A percentile compares a stretch with the other conserved stretches of the same genome.
phyloP scores from a whole-genome alignment of 2,329 filamentous ascomycete genomes.

The Paracorniculantispora psalliotae region DNA sequence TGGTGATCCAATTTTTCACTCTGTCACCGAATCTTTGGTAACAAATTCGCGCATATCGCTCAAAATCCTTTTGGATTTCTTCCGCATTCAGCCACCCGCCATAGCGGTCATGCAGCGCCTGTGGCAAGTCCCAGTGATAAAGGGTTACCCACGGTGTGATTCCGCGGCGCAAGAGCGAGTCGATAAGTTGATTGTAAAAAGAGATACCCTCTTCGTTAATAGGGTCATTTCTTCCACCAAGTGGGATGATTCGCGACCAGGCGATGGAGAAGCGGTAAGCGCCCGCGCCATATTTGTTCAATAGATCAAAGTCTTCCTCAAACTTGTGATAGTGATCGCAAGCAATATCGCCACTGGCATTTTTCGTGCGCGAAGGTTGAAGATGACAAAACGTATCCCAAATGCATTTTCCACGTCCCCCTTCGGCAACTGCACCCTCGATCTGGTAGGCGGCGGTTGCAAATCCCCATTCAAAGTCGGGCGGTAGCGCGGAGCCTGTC shows the following conservation, averaged over 20 bases:
- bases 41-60: slow-evolving; percentile 31
- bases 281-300: slow-evolving; percentile 53
- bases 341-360: slow-evolving; percentile 42
- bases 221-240: slow-evolving; percentile 57
- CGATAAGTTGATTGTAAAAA: slow-evolving; percentile 56
- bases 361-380: slow-evolving; percentile 34
- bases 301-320: slow-evolving; percentile 52
- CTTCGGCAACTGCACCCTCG: slow-evolving; percentile 37
- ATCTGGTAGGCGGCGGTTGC: slow-evolving; percentile 41
- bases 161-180: slow-evolving; percentile 50
- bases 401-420: slow-evolving; percentile 38
- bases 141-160: slow-evolving; percentile 60
- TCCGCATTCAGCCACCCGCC: slow-evolving; percentile 30
- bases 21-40: slow-evolving; percentile 37
- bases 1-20: slow-evolving; percentile 35
- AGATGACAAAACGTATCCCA: slow-evolving; percentile 40
- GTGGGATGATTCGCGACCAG: slow-evolving; percentile 62
- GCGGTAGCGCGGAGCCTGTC: slow-evolving; percentile 23
- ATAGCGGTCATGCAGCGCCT: slow-evolving; percentile 31
- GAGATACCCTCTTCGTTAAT: slow-evolving; percentile 56
- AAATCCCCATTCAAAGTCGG: slow-evolving; percentile 36
- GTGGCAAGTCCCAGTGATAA: slow-evolving; percentile 57
- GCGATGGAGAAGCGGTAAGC: slow-evolving; percentile 62
- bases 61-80: slow-evolving; percentile 30
- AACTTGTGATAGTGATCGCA: slow-evolving; percentile 38